Percentiles rank a stretch among this genome's conserved stretches.
phyloP scores from a whole-genome alignment of 2,329 filamentous ascomycete species.

The Colletotrichum sp. region DNA sequence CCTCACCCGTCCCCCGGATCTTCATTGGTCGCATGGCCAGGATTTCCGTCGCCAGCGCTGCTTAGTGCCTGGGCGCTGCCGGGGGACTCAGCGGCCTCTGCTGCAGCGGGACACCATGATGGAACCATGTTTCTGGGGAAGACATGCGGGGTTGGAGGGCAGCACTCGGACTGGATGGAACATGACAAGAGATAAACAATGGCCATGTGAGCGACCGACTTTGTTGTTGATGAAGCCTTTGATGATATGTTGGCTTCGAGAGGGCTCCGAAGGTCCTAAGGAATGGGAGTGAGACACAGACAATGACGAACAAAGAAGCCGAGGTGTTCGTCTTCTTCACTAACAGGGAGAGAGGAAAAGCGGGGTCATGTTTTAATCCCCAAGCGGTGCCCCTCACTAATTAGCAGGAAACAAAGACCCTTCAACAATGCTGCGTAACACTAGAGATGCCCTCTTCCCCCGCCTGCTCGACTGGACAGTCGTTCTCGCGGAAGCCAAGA shows the following conservation, averaged over 20 bases:
- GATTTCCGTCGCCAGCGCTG: background rate
- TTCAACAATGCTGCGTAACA: background rate
- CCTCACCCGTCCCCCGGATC: background rate
- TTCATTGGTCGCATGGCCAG: background rate
- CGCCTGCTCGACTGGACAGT: background rate
- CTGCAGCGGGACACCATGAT: constrained; percentile 4
- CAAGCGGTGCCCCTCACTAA: background rate
- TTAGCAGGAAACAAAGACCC: background rate
- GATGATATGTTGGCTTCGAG: background rate
- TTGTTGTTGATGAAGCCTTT: background rate
- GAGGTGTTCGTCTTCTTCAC: background rate
- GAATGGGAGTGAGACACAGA: background rate
- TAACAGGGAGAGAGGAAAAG: background rate
- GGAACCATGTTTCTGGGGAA: constrained; percentile 16
- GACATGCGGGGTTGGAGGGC: constrained; percentile 6
- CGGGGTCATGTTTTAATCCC: background rate
- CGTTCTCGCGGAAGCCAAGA: background rate
- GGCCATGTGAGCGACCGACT: background rate
- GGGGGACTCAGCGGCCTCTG: background rate
- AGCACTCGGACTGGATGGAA: background rate
- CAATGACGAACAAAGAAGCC: background rate
- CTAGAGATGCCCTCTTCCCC: background rate
- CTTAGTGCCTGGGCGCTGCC: background rate
- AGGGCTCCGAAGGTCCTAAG: background rate
- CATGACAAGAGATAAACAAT: background rate